Evolutionary conservation across 352 stramenopile genomes (phyloP), one percentile per base, ranked within the genome.

Genomic region (Aphanomyces stellatus): DNA sequence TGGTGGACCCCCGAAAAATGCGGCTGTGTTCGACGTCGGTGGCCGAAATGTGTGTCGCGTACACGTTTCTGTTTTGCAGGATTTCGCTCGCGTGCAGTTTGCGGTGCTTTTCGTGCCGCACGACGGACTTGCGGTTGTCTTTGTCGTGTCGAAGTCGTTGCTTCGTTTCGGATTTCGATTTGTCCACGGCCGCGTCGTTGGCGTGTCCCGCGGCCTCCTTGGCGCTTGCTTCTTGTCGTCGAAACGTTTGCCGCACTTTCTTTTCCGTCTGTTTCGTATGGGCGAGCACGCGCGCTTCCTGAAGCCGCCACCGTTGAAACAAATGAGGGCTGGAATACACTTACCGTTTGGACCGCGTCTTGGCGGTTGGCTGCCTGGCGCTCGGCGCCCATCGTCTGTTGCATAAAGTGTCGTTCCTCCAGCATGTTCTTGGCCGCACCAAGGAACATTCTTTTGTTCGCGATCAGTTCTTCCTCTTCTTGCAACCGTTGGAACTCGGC

Each of bases 401-500:
- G 88, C 79, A 40, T 76, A 30, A 90, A 91, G 63, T 90, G 82
- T 40, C 80, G 88, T 64, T 90, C 82, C 53, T 95, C 85, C 4
- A 93, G 72, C 75, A 92, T 79, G 48, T 76, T 87, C 71, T 93
- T 93, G 22, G 87, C 87, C 0, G 87, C 87, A n/a, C 85, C 87
- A 6, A 95, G 77, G 66, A 95, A 95, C 76, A 87, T 73, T 6
- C 85, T 72, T 70, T 89, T 76, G n/a, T 88, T 91, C 4, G 80
- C 76, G 6, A 91, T 71, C 55, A 88, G 77, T 10, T 88, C 76
- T 0, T 80, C 78, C 64, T 90, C 80, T 19, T 81, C 61, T 31
- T 79, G 72, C 25, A 93, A 74, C 5, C 75, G 72, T 33, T 75
- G 75, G 2, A 72, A 77, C 60, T 92, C 75, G 24, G 73, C 65